A percentile compares a stretch with the other conserved stretches of the same genome.
These are phyloP conservation scores for Tylopilus sp. DNA, from an alignment of 1,284 basidiomycete genomes.

Conservation along the genomic window DNA sequence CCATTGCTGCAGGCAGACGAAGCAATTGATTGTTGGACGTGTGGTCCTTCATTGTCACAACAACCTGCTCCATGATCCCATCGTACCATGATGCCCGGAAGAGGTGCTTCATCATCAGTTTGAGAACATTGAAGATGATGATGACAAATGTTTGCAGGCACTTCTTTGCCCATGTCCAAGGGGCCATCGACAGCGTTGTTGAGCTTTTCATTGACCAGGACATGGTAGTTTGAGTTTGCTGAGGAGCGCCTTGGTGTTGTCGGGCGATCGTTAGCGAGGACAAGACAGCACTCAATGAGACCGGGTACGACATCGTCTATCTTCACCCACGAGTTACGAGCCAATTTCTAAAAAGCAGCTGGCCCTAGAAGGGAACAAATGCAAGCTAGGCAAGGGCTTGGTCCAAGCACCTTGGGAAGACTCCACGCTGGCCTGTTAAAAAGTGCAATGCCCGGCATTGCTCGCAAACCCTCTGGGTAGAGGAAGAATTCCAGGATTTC, in stretches of 20 bases:
- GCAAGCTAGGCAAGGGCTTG: no score
- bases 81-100: constrained; percentile 91
- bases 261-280: constrained; percentile 97
- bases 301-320: constrained; percentile 90
- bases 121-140: constrained; percentile 94
- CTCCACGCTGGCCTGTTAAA: no score
- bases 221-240: constrained; percentile 88
- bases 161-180: constrained; percentile 95
- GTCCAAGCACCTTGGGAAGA: no score
- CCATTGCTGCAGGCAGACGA: constrained; percentile 82
- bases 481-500: no score
- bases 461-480: no score
- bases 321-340: no score
- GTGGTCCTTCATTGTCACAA: constrained; percentile 97
- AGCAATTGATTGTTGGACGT: constrained; percentile 89
- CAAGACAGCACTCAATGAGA: constrained; percentile 94
- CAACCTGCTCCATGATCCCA: constrained; percentile 82
- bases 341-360: no score
- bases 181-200: constrained; percentile 98
- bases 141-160: constrained; percentile 94
- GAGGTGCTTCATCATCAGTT: constrained; percentile 84
- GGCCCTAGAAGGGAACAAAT: no score
- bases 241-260: constrained; percentile 88
- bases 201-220: constrained; percentile 81
- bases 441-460: no score